Evolutionary conservation across 768 basidiomycete species (phyloP), one percentile per base, ranked within the genome.

Genomic region (Tulasnella sp.): DNA sequence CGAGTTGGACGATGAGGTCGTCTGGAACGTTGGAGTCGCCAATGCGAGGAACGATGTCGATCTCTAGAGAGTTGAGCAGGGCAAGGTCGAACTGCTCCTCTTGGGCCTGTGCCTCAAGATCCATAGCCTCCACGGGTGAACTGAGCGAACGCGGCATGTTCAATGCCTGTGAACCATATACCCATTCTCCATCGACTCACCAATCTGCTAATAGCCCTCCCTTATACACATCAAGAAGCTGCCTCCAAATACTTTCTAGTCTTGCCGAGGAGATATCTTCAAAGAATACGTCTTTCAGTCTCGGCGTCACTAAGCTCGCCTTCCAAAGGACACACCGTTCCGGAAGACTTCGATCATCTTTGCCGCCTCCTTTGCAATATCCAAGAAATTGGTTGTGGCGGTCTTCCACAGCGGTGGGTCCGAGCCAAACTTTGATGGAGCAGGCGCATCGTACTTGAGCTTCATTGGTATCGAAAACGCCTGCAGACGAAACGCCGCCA

Each of bases 361-460:
- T 0, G 88, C 86, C 80, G 90, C 90, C 78, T 92, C 91, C 77
- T 90, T 92, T 67, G 94, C 91, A 42, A 94, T 87, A 18, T 86
- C 86, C 81, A 96, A 85, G 84, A 94, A 94, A 81, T 87, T 90
- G 18, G 87, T 88, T 2, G 93, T 95, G n/a, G 95, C 96, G 0
- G 95, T 96, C 85, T 96, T 96, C 97, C 97, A 99, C 3, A 99
- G 85, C 0, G 96, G 95, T 29, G 84, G 85, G 81, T 96, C 97
- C 75, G 93, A 91, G 2, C 94, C 95, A 82, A 90, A 94, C 82
- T 92, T 95, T 55, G 92, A 95, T 0, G 97, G 89, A 0, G 93
- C 85, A 0, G 97, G 96, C 83, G 96, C 98, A 46, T 97, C 95
- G 80, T 98, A 97, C 84, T 96, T 96, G 80, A 99, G 86, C 82